phyloP scores from a whole-genome alignment of 179 eudicot genomes.

The Nepenthes alata region DNA sequence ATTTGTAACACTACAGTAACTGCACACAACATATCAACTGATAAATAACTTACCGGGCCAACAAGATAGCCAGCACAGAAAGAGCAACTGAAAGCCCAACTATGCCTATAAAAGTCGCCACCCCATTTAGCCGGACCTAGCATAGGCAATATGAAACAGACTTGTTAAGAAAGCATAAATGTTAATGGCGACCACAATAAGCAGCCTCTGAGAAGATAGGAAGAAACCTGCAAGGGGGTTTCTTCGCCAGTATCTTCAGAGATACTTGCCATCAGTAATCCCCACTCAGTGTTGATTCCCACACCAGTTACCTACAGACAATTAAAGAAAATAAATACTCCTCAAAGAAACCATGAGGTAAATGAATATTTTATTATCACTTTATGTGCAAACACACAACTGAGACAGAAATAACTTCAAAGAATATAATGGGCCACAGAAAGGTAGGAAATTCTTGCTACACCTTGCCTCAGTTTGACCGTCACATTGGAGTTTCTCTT shows the following conservation, averaged over 20 bases:
- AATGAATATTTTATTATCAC: too few species aligned
- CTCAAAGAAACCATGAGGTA: neutral
- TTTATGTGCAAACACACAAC: too few species aligned
- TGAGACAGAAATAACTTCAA: too few species aligned
- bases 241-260: slow-evolving; percentile 29
- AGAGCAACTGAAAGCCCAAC: slow-evolving; percentile 83
- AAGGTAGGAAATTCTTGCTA: too few species aligned
- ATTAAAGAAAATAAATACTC: neutral
- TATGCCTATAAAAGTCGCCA: slow-evolving; percentile 80
- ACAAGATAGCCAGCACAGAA: slow-evolving; percentile 48
- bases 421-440: too few species aligned
- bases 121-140: slow-evolving; percentile 87
- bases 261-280: slow-evolving; percentile 56
- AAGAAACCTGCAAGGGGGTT: slow-evolving; percentile 42
- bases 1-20: neutral
- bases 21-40: slow-evolving; percentile 6
- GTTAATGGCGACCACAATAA: neutral
- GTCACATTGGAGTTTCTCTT: too few species aligned
- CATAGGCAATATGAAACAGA: neutral
- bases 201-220: slow-evolving; percentile 9
- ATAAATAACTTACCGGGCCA: slow-evolving; percentile 21
- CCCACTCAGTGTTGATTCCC: slow-evolving; percentile 65
- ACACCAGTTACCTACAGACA: slow-evolving; percentile 46
- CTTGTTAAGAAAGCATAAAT: neutral
- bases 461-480: too few species aligned